Conservation (phyloP, 257 asterid genomes). For the Primulina eburnea region DNA sequence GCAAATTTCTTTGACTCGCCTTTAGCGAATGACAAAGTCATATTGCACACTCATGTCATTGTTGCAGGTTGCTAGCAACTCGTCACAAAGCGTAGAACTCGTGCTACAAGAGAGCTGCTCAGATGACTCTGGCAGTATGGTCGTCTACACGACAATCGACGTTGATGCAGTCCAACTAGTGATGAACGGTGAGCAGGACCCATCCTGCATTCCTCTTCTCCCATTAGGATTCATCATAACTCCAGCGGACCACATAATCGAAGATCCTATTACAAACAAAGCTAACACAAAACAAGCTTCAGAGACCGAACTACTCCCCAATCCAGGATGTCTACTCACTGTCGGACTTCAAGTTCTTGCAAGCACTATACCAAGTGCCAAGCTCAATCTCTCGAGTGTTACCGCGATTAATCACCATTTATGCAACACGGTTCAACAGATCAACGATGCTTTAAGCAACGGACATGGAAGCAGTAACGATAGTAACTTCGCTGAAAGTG, state of each 20-base stretch:
- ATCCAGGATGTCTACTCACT: conserved; percentile 72
- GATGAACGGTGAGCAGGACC: conserved; percentile 81
- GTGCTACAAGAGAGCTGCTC: conserved; percentile 93
- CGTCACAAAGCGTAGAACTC: conserved; percentile 84
- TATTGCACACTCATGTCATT: background rate
- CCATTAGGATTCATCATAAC: conserved; percentile 74
- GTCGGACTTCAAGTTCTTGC: conserved; percentile 74
- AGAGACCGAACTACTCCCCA: conserved; percentile 25
- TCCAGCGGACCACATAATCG: conserved; percentile 36
- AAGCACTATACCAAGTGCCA: conserved; percentile 75
- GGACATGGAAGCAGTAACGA: background rate
- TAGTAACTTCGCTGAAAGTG: background rate
- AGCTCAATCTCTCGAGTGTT: conserved; percentile 76
- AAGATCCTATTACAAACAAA: conserved; percentile 13
- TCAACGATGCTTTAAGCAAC: conserved; percentile 44
- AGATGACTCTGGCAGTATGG: conserved; percentile 78
- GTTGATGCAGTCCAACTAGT: conserved; percentile 84
- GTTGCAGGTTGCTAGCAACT: conserved; percentile 86
- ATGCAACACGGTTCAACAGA: conserved; percentile 69
- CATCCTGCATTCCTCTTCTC: conserved; percentile 74
- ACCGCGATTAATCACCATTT: conserved; percentile 72
- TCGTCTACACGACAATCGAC: conserved; percentile 76
- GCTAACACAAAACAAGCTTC: conserved; percentile 18
- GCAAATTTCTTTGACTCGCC: background rate
- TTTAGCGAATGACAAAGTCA: background rate